Conservation (phyloP, 2,329 filamentous ascomycete genomes). For the Penicillium sp. region DNA sequence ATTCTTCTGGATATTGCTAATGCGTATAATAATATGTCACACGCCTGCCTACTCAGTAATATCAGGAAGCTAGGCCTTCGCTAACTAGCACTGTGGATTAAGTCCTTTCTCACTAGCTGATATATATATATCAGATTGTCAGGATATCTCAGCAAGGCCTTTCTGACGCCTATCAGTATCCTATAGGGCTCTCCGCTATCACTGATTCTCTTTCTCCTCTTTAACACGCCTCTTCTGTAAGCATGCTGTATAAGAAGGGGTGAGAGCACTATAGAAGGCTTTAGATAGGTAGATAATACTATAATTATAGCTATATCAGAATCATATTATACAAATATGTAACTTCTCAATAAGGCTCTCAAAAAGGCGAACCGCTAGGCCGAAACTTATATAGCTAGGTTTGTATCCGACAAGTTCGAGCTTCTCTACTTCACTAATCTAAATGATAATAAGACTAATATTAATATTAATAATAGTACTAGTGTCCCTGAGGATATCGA, state of each 20-base stretch:
- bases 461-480: too few relatives aligned
- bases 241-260: neutral
- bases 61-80: neutral
- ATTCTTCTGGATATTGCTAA: slow-evolving; percentile 17
- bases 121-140: neutral
- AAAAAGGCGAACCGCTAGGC: too few relatives aligned
- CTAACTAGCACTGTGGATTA: too few relatives aligned
- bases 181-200: slow-evolving; percentile 7
- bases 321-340: too few relatives aligned
- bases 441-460: neutral
- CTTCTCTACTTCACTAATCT: slow-evolving; percentile 13
- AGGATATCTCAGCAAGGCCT: neutral
- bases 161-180: neutral
- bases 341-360: too few relatives aligned
- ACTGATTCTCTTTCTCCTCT: slow-evolving; percentile 9
- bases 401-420: slow-evolving; percentile 12
- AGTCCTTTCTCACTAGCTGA: neutral
- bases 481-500: neutral
- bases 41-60: slow-evolving; percentile 6
- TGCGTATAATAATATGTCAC: slow-evolving; percentile 18
- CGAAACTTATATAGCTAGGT: slow-evolving; percentile 1
- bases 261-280: neutral
- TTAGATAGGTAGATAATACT: too few relatives aligned
- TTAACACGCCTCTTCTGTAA: neutral
- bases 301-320: too few relatives aligned